Base-by-base conservation (phyloP, 768 basidiomycete species). In the Lepiota venenata region DNA sequence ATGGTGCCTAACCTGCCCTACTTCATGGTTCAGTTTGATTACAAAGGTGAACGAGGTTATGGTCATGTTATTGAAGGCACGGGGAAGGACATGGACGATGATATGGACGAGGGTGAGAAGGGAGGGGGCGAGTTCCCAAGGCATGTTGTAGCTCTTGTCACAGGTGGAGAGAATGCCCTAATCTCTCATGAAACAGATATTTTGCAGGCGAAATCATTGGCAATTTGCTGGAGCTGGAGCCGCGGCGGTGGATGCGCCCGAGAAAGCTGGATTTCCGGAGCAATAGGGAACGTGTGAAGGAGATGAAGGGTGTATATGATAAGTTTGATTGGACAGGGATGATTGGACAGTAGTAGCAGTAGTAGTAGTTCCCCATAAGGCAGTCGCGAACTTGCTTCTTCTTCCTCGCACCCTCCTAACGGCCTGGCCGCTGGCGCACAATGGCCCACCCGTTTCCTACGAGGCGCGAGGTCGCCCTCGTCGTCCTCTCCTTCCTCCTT, bases 21-120 rank as follows among this genome's bases (percentile, higher is more conserved):
- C 70, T 99, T 99, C 64, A 96, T 95, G 92, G 91, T 98, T 6
- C 94, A 96, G 62, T 99, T 96, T 69, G 97, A 99, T 70, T 79
- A 98, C 70, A 98, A 95, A 63, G 94, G 97, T 21, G 94, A 98
- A 70, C 93, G 92, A 64, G 97, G 97, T 2, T 99, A 93, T 65
- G 97, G 97, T 0, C 97, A 99, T 69, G 91, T 99, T 58, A 97
- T 99, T 57, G 97, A 99, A 68, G 97, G 97, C 1, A 81, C 83
- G 0, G 83, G 79, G 21, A 85, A 90, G 36, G 80, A 79, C 2
- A 81, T 78, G 15, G 87, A 83, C 27, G 67, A 68, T 6, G 84
- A 79, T 20, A 68, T 88, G 29, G 88, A 90, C 58, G 93, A 93
- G 65, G 93, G 91, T 1, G 92, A 88, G 62, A 91, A 91, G 64